Percentiles rank a stretch among this genome's conserved stretches.
These are phyloP conservation scores for Fistulinella cinereoalba DNA, from an alignment of 1,284 basidiomycete species.

Conservation along the genomic window DNA sequence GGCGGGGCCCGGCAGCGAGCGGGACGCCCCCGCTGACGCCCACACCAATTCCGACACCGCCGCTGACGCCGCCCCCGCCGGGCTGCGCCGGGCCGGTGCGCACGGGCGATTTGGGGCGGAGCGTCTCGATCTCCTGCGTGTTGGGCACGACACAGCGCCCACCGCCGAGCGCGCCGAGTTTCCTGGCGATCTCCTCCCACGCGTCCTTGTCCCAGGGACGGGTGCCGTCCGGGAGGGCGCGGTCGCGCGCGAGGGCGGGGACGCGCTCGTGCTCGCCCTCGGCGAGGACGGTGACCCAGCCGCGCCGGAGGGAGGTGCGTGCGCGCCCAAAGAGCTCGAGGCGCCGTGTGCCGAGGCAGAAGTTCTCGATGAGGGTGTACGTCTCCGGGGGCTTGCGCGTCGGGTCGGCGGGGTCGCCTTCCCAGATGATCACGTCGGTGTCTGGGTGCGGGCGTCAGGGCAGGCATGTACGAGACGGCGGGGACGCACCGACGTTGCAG, in stretches of 20 bases:
- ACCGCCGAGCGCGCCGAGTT: slow-evolving; percentile 45
- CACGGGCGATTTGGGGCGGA: slow-evolving; percentile 85
- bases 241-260: slow-evolving; percentile 37
- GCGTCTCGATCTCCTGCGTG: slow-evolving; percentile 77
- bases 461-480: not conserved
- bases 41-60: slow-evolving; percentile 22
- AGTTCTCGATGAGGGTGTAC: slow-evolving; percentile 95
- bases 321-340: slow-evolving; percentile 87
- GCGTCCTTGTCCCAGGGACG: slow-evolving; percentile 53
- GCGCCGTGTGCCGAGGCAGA: slow-evolving; percentile 90
- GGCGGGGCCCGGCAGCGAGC: slow-evolving; percentile 10
- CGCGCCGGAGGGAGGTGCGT: slow-evolving; percentile 70
- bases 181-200: slow-evolving; percentile 59
- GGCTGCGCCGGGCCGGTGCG: slow-evolving; percentile 39
- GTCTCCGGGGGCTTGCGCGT: slow-evolving; percentile 91
- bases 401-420: slow-evolving; percentile 77
- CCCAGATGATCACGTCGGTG: slow-evolving; percentile 97
- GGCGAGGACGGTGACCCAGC: slow-evolving; percentile 88
- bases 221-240: slow-evolving; percentile 40
- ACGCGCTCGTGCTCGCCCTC: slow-evolving; percentile 58
- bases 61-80: slow-evolving; percentile 27
- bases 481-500: slow-evolving; percentile 81
- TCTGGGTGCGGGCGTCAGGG: slow-evolving; percentile 46
- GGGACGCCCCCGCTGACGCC: slow-evolving; percentile 17
- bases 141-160: slow-evolving; percentile 63